Evolutionary conservation across 2,329 filamentous ascomycete species (phyloP).

Genomic region (Pseudocercospora macadamiae): DNA sequence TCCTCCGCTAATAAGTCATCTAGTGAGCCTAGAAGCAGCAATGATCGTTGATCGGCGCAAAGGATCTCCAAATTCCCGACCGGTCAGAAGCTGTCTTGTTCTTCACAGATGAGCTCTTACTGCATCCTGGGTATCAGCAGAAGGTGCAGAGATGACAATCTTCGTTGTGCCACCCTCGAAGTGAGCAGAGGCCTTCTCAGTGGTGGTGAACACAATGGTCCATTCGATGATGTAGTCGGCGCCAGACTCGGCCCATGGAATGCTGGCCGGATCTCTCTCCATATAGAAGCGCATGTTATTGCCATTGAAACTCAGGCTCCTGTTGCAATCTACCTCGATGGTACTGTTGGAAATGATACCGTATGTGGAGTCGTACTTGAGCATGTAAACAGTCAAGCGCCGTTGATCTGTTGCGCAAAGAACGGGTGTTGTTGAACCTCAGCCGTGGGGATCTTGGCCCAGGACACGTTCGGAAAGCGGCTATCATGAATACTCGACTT

Average conservation of each 20-base stretch:
- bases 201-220: constrained; percentile 99
- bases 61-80: no score
- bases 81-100: no score
- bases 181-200: constrained; percentile 90
- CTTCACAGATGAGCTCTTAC: no score
- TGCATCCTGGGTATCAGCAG: constrained; percentile 92
- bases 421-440: constrained; percentile 30
- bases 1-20: no score
- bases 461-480: constrained; percentile 38
- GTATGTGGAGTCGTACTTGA: constrained; percentile 99
- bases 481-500: constrained; percentile 32
- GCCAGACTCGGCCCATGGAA: constrained; percentile 86
- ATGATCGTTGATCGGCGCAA: no score
- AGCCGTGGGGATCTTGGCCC: constrained; percentile 24
- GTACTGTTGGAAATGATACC: constrained; percentile 95
- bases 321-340: constrained; percentile 71
- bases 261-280: constrained; percentile 84
- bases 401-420: constrained; percentile 13
- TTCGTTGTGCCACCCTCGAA: constrained; percentile 98
- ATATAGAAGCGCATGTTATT: constrained; percentile 94
- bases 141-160: constrained; percentile 82
- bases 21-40: no score
- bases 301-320: constrained; percentile 84
- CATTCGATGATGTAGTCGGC: constrained; percentile 96
- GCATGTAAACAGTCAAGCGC: background rate